phyloP scores from a whole-genome alignment of 768 basidiomycete genomes.

The Suillus fuscotomentosus region DNA sequence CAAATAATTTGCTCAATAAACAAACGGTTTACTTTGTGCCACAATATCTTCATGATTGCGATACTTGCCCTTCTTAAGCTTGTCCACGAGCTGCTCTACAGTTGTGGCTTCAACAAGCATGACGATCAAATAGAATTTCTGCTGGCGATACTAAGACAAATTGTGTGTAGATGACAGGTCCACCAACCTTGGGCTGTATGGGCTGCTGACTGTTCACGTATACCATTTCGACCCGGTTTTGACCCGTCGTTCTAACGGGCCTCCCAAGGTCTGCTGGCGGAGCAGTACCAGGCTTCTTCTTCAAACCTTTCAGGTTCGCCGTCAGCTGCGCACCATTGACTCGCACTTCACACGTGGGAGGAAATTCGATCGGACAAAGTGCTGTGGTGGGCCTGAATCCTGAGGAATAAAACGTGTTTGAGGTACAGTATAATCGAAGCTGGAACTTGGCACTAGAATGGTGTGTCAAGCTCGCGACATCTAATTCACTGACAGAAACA shows the following conservation, averaged over 20 bases:
- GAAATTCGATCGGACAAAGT: conserved; percentile 86
- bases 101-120: conserved; percentile 80
- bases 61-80: conserved; percentile 66
- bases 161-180: neutral
- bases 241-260: conserved; percentile 36
- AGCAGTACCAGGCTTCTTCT: conserved; percentile 93
- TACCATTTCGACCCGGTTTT: conserved; percentile 81
- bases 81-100: conserved; percentile 67
- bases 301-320: conserved; percentile 85
- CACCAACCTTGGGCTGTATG: conserved; percentile 62
- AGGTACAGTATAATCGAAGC: conserved; percentile 86
- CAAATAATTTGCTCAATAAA: neutral
- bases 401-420: conserved; percentile 65
- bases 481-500: conserved; percentile 18
- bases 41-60: conserved; percentile 62
- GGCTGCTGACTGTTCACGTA: conserved; percentile 89
- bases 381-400: conserved; percentile 50
- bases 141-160: conserved; percentile 7
- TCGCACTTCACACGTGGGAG: conserved; percentile 87
- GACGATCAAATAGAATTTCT: conserved; percentile 88
- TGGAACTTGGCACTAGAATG: conserved; percentile 63
- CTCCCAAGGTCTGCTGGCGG: conserved; percentile 77
- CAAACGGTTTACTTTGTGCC: conserved; percentile 55
- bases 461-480: neutral
- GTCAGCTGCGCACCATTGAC: conserved; percentile 68